Base-by-base conservation (phyloP, 768 basidiomycete genomes). In the Macrolepiota fuliginosa region DNA sequence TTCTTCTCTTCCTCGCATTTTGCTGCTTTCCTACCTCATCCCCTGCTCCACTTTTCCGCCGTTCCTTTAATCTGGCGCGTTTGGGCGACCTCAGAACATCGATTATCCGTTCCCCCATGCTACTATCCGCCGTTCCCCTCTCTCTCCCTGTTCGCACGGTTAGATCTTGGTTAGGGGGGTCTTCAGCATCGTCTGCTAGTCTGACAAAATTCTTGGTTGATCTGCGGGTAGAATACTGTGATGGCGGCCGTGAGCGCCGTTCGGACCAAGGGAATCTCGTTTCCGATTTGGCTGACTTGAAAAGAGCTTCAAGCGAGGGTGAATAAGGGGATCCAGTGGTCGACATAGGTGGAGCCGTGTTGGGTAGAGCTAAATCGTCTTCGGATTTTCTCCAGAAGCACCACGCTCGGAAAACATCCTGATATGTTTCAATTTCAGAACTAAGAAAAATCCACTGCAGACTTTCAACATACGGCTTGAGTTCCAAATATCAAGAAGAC, bases 401-500 rank as follows among this genome's bases (percentile, higher is more conserved):
- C 74, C 76, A 77, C 25, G 67, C 71, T 7, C 67, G 67, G 27
- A 75, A 64, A 17, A 77, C 71, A 58, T 75, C 76, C 72, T 75
- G 58, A 17, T 11, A 29, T 7, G 29, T 36, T 1, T 53, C 50
- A 17, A 56, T 17, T 27, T 49, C 39, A 57, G 36, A 11, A 27
- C 25, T 24, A 15, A 36, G 25, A 4, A 19, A 12, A 11, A 12
- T 25, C 12, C 32, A 12, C 12, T 42, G 13, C 36, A 53, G 19
- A 42, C 6, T 39, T 12, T 35, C 55, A 13, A 64, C 71, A 29
- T 56, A 74, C 74, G 4, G 68, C 60, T 69, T 78, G 77, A 24
- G 74, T 73, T 4, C 74, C 76, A 61, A 77, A 78, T 4, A 76
- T 68, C 9, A 78, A 65, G 58, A 78, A 72, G 3, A 77, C 63